phyloP scores from a whole-genome alignment of 2,329 filamentous ascomycete species.

The Aureobasidium sp. region DNA sequence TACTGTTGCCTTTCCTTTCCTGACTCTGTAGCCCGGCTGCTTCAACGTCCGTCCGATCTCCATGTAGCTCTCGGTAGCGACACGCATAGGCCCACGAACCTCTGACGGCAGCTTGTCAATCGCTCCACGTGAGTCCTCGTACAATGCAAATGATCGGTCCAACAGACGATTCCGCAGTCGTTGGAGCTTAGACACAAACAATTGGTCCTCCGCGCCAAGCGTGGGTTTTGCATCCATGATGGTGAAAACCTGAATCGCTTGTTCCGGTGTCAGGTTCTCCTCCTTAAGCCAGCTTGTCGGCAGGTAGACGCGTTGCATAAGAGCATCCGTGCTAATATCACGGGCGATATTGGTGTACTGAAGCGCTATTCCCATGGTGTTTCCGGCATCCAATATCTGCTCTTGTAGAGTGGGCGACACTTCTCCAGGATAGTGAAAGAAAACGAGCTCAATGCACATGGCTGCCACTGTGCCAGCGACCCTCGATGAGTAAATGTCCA shows the following conservation, averaged over 20 bases:
- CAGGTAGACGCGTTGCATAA: constrained; percentile 60
- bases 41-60: constrained; percentile 61
- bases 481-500: constrained; percentile 57
- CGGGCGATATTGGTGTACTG: constrained; percentile 72
- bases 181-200: constrained; percentile 42
- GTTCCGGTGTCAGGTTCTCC: constrained; percentile 46
- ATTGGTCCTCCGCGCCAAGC: constrained; percentile 27
- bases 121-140: constrained; percentile 46
- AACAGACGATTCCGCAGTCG: constrained; percentile 49
- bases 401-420: constrained; percentile 28
- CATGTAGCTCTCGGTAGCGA: constrained; percentile 69
- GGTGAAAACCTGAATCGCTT: constrained; percentile 41
- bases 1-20: constrained; percentile 41
- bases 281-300: constrained; percentile 58
- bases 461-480: constrained; percentile 68
- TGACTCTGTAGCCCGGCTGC: constrained; percentile 38
- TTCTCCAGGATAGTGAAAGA: constrained; percentile 45
- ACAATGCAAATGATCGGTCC: constrained; percentile 54
- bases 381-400: constrained; percentile 49
- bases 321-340: constrained; percentile 62
- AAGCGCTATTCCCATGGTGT: constrained; percentile 64
- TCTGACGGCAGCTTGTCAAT: constrained; percentile 57
- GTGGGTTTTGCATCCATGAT: constrained; percentile 11
- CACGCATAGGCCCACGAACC: constrained; percentile 56
- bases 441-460: constrained; percentile 59